Base-by-base conservation (phyloP, 164 flowering plant genomes). In the Liriodendron chinense region DNA sequence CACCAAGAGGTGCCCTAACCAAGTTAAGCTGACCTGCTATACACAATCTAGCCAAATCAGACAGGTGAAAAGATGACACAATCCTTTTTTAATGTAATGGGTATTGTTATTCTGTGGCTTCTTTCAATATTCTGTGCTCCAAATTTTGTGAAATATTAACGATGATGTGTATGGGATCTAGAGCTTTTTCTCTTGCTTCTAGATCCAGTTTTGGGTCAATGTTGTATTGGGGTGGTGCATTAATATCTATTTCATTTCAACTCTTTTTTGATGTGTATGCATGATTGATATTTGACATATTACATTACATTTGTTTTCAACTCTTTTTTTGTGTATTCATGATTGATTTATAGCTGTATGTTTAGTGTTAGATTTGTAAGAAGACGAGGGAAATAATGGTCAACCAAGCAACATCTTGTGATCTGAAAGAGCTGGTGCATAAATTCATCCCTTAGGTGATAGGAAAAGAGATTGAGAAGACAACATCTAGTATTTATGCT, bases 351-450 rank as follows among this genome's bases (percentile, higher is more conserved):
- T 12, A 7, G 6, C 5, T 18, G 18, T 18, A 3, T 2, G 1
- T 50, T 23, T 49, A 4, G 18, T 68, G 14, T 65, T 74, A 83
- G 85, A 83, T 83, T 69, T 80, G 85, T 3, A 81, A 80, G 2
- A 83, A 83, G 76, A 80, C 80, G 85, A 79, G 75, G 68, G 83
- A 83, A 47, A 83, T 80, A 12, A 83, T 83, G 85, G 74, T 77
- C 9, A 78, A 78, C 75, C 83, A 83, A 64, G 85, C 85, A 18
- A 47, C 81, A 22, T 69, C 86, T 14, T 78, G 86, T 65, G 84
- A 82, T 72, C 75, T 81, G n/a, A 79, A 84, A 23, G 85, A 83
- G 53, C 56, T 83, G 80, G 85, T 83, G 7, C 76, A 65, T n/a
- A 83, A 83, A 68, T 76, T 83, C 57, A 78, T 83, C 16, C 85